Percentiles rank a stretch among this genome's conserved stretches.
These are phyloP conservation scores for Dendrocalamus sinicus DNA, from an alignment of 176 grass and related monocot genomes.

Conservation along the genomic window DNA sequence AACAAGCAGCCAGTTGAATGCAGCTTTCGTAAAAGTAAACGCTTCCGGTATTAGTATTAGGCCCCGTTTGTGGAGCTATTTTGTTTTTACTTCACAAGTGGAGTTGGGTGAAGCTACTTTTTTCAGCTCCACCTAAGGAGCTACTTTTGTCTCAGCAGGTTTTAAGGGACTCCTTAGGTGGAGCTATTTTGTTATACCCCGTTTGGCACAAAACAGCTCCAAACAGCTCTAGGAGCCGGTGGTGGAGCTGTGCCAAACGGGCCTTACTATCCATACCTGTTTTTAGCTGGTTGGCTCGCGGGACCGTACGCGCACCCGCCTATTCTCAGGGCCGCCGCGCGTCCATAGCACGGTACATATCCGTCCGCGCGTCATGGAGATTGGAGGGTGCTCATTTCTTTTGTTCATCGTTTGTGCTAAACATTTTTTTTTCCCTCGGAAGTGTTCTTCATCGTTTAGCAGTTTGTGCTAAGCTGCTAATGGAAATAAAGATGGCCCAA, in stretches of 20 bases:
- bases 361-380: background rate
- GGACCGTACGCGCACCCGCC: conserved; percentile 42
- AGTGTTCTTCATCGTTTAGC: background rate
- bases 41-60: too few species aligned
- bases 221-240: too few species aligned
- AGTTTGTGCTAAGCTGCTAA: background rate
- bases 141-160: too few species aligned
- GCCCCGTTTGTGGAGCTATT: too few species aligned
- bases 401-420: background rate
- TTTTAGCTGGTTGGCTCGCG: conserved; percentile 53
- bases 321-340: conserved; percentile 5
- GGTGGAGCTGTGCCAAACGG: too few species aligned
- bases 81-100: too few species aligned
- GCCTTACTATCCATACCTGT: too few species aligned
- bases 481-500: background rate
- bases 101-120: too few species aligned
- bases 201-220: too few species aligned
- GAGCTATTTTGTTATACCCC: too few species aligned
- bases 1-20: background rate
- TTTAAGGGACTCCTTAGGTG: too few species aligned
- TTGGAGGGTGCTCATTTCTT: background rate
- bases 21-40: conserved; percentile 6
- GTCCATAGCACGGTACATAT: background rate
- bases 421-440: background rate
- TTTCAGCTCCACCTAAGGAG: too few species aligned